Percentiles rank a stretch among this genome's conserved stretches.
Conservation (phyloP, 1,284 basidiomycete species). For the Rhodotorula sp. region DNA sequence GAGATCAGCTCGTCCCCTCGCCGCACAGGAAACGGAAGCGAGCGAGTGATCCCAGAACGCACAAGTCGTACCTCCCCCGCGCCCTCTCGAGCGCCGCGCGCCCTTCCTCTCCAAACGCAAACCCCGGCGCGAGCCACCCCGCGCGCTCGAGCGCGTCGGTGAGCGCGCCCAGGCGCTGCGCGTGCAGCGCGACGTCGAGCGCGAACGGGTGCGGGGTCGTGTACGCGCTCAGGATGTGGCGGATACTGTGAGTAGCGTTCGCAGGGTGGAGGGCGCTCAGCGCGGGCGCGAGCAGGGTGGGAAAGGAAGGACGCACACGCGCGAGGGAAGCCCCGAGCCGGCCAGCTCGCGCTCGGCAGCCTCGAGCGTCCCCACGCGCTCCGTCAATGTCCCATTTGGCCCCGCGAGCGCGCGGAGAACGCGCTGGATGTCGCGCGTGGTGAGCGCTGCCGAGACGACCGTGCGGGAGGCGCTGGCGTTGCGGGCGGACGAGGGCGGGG, state of each 20-base stretch:
- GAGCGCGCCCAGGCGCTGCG: background rate
- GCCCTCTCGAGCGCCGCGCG: background rate
- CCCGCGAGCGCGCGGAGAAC: background rate
- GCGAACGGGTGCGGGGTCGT: constrained; percentile 6
- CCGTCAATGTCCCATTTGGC: background rate
- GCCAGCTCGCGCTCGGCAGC: background rate
- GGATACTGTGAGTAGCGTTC: background rate
- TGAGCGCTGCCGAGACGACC: background rate
- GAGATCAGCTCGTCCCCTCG: background rate
- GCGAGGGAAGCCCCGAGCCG: background rate
- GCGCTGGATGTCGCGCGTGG: background rate
- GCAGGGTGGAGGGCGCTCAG: too few species aligned
- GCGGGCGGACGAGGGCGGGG: too few species aligned
- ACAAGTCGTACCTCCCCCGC: background rate
- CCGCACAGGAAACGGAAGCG: too few species aligned
- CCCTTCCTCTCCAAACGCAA: background rate
- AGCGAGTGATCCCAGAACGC: background rate
- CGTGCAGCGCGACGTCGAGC: background rate
- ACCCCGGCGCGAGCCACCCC: background rate
- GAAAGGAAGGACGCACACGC: background rate
- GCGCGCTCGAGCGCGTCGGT: background rate
- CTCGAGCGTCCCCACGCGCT: background rate
- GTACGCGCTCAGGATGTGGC: background rate
- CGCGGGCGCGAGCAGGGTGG: too few species aligned
- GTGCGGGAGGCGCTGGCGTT: background rate